Evolutionary conservation across 2,329 filamentous ascomycete species (phyloP), one percentile per base, ranked within the genome.

Genomic region (Biscogniauxia marginata): DNA sequence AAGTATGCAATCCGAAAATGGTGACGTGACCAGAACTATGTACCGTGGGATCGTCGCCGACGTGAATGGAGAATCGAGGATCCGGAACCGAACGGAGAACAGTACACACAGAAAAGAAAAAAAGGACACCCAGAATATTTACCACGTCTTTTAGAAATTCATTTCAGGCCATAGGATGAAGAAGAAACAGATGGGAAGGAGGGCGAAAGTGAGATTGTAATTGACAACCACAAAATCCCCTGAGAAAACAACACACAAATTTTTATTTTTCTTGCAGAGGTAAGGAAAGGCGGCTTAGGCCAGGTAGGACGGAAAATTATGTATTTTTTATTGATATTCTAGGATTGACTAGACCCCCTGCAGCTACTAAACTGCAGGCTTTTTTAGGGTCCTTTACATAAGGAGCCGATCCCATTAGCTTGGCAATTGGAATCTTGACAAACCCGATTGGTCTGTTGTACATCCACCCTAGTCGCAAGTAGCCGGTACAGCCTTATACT

Each of bases 351-450:
- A 39, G 6, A 39, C 44, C 44, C 18, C 18, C 44, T 46, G 44
- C 56, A 59, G 53, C 57, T 56, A 9, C 48, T 49, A 9, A 23
- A 46, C 54, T 43, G 7, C 34, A 30, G 34, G 34, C 11, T 45
- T 51, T 25, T 56, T 11, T 30, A 6, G 5, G 16, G n/a, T 49
- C 39, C 44, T 54, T 56, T 57, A 49, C 48, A 30, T 30, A 20
- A 49, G 50, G 54, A 51, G 54, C 19, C 47, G n/a, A 48, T 52
- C 51, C 50, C 21, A 50, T 39, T 23, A 45, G 39, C 56, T 59
- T 56, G 50, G 50, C 49, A 49, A 46, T 52, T 21, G 18, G 19
- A 51, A 43, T 46, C 52, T 25, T 23, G 50, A 25, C 46, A 20
- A 44, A 46, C 44, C 49, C 34, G 46, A 59, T 57, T 54, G 39